phyloP scores from a whole-genome alignment of 2,329 filamentous ascomycete species.

The Pleoardoris graminearum region DNA sequence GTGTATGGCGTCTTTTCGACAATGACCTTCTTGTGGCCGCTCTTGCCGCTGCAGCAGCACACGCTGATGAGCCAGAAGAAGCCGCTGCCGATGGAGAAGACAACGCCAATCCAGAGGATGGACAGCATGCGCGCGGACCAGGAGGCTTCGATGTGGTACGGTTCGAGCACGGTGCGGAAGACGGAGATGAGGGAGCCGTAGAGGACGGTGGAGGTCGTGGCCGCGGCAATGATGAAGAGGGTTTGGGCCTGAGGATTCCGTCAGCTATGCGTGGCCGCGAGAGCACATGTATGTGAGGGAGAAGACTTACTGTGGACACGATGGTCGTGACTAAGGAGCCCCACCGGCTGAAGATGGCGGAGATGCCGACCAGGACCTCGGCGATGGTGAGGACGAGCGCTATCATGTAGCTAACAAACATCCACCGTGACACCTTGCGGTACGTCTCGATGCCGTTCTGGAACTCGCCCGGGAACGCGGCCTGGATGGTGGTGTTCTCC shows the following conservation, averaged over 20 bases:
- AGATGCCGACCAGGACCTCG: conserved; percentile 77
- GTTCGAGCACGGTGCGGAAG: conserved; percentile 67
- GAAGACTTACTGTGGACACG: conserved; percentile 65
- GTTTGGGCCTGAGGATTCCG: conserved; percentile 50
- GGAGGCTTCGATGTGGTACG: conserved; percentile 69
- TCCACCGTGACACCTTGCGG: conserved; percentile 75
- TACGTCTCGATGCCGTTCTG: conserved; percentile 72
- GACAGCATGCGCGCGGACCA: conserved; percentile 73
- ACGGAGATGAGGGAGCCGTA: conserved; percentile 70
- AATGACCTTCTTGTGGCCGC: conserved; percentile 50
- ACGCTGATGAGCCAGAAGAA: conserved; percentile 91
- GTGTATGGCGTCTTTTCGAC: conserved; percentile 65
- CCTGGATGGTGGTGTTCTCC: conserved; percentile 55
- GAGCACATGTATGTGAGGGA: conserved; percentile 41
- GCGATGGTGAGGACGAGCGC: conserved; percentile 69
- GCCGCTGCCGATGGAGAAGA: conserved; percentile 72
- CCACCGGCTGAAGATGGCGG: conserved; percentile 80
- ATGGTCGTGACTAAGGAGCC: conserved; percentile 83
- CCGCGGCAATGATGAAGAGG: conserved; percentile 65
- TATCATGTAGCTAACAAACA: conserved; percentile 78
- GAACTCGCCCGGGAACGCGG: conserved; percentile 66
- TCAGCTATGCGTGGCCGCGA: neutral
- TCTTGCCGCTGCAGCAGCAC: conserved; percentile 84
- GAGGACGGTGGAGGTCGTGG: conserved; percentile 74
- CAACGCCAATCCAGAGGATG: conserved; percentile 77